These are phyloP conservation scores for Debaryomycetaceae sp. DNA, from an alignment of 1,139 yeast species.

Conservation along the genomic window DNA sequence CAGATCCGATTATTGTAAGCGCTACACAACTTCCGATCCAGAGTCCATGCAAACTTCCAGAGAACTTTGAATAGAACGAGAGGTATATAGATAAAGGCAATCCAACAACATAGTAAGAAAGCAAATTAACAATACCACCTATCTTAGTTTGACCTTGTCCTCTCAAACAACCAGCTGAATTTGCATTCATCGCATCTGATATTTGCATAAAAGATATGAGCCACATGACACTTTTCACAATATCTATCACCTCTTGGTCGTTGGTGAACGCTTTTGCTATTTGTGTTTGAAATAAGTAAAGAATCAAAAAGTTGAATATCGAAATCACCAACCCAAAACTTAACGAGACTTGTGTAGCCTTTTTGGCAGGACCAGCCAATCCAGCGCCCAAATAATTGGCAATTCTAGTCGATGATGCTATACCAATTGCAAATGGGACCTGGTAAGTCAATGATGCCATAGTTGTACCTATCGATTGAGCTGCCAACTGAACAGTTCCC, in stretches of 20 bases:
- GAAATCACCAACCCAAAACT: constrained; percentile 43
- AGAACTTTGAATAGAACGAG: constrained; percentile 44
- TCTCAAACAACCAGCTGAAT: constrained; percentile 56
- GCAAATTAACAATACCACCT: constrained; percentile 53
- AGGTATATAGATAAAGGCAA: constrained; percentile 47
- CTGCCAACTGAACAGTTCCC: constrained; percentile 54
- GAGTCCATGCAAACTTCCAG: constrained; percentile 46
- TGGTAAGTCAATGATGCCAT: constrained; percentile 51
- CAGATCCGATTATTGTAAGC: constrained; percentile 48
- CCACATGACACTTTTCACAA: constrained; percentile 46
- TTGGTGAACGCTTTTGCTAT: constrained; percentile 40
- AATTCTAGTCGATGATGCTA: constrained; percentile 57
- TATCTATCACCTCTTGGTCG: constrained; percentile 38
- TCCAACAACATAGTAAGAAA: constrained; percentile 52
- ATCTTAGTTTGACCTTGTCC: constrained; percentile 61
- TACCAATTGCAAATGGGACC: constrained; percentile 59
- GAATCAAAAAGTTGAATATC: constrained; percentile 33
- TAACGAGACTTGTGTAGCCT: constrained; percentile 44
- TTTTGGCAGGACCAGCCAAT: constrained; percentile 42
- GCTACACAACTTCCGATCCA: constrained; percentile 56
- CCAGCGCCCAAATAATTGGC: constrained; percentile 60
- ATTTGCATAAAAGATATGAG: constrained; percentile 54
- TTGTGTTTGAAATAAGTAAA: constrained; percentile 34
- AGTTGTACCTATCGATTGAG: constrained; percentile 56
- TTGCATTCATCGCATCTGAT: constrained; percentile 56